Conservation (phyloP, 495 filamentous ascomycete genomes). For the Viridothelium virens region DNA sequence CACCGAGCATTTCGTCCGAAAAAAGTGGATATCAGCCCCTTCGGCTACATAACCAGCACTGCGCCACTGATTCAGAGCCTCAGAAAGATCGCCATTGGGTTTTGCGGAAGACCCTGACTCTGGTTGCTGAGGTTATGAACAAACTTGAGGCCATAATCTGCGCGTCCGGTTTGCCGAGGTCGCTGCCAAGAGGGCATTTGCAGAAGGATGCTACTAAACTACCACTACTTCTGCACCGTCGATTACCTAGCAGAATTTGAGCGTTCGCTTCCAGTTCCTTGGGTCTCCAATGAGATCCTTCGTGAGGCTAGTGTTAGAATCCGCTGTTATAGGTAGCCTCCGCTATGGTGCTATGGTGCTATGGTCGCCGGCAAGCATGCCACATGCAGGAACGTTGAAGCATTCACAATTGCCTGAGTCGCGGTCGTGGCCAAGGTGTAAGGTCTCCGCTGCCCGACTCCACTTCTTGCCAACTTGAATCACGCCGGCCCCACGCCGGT, state of each 20-base stretch:
- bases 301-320: neutral
- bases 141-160: too few species aligned
- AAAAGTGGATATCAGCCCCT: too few species aligned
- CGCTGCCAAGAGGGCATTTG: neutral
- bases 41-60: too few species aligned
- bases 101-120: too few species aligned
- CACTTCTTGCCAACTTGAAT: neutral
- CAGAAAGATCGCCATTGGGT: too few species aligned
- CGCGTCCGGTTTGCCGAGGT: too few species aligned
- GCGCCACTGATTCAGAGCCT: too few species aligned
- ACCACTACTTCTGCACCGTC: neutral
- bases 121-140: too few species aligned
- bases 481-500: too few species aligned
- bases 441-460: neutral
- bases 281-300: neutral
- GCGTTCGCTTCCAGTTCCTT: neutral
- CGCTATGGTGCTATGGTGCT: neutral
- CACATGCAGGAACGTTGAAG: slow-evolving; percentile 7
- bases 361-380: neutral
- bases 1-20: too few species aligned
- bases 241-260: neutral
- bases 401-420: neutral
- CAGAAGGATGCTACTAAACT: neutral
- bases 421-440: neutral
- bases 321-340: neutral